Base-by-base conservation (phyloP, 495 filamentous ascomycete species). In the Lasiosphaeriaceae sp. region DNA sequence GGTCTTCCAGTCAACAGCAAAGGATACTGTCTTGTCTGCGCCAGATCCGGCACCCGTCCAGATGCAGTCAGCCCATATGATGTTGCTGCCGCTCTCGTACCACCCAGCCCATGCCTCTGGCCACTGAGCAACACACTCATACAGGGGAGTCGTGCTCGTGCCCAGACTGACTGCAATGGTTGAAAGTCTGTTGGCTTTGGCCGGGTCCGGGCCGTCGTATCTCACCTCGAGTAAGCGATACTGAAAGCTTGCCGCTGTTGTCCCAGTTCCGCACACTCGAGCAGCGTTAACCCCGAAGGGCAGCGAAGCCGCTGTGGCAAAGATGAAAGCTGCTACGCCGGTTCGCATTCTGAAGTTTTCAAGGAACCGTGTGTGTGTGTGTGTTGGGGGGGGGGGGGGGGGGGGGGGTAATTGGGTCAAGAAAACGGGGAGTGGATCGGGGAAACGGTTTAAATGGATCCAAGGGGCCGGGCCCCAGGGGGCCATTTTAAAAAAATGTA, bases 51-150 rank as follows among this genome's bases (percentile, higher is more conserved):
- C 68, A 0, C 71, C 73, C 7, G 70, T 72, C 65, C 66, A 73
- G 57, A 75, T 75, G 56, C 73, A 75, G 35, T 75, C 73, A 19
- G 66, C 64, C 73, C 73, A 75, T 29, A 75, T 66, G 47, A 71
- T 63, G 29, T 68, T 65, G 19, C 48, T 66, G 2, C 60, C 63
- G 7, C 66, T 68, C 52, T 63, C 54, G 26, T 69, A 70, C 62
- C 63, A 70, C 5, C 73, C 73, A 5, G 41, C 63, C 73, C 73
- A 75, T 0, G 66, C 52, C 47, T 71, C 68, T 0, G 68, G 70
- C 73, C 73, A 75, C 44, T 74, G 67, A 0, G 61, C 64, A 3
- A 73, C 68, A 24, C 73, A 75, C 50, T 75, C 73, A 47, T 71
- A 75, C 29, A 74, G 63, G 1, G 60, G 61, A 3, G 65, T 66